Base-by-base conservation (phyloP, 2,329 filamentous ascomycete genomes). In the Pyricularia pennisetigena region DNA sequence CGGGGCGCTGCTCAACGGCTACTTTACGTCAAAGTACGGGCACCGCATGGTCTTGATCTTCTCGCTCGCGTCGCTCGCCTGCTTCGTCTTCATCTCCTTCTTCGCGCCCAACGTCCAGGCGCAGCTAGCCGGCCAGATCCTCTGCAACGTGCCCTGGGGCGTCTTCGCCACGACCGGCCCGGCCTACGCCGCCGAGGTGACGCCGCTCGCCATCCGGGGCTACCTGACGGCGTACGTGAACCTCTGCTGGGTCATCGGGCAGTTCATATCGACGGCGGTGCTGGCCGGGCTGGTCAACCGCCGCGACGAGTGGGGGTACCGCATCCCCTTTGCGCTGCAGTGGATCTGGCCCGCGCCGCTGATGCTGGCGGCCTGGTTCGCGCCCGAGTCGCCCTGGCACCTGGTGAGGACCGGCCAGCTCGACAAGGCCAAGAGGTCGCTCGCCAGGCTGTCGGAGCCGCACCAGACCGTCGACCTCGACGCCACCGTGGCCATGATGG, bases 71-170 rank as follows among this genome's bases (percentile, higher is more conserved):
- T 77, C 77, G 70, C 73, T 85, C 35, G 73, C 75, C 6, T 77
- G 72, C 10, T 82, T 82, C 70, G 79, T 84, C 71, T 84, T 83
- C 71, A 76, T 85, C 69, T 76, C 78, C 35, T 82, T 85, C 75
- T 85, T 84, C 67, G 80, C 82, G 0, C 78, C 78, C 8, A 80
- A 76, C 26, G 76, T 82, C 7, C 74, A 78, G 30, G 76, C 80
- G 16, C 74, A 83, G 41, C 74, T 84, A 2, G 76, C 80, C 6
- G 82, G 81, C 5, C 77, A 83, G 68, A 75, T 85, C 69, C 73
- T 85, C 6, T 65, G 67, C 67, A 69, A 65, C 61, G 61, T 82
- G 3, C 76, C 79, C 12, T 82, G 79, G 78, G 81, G 81, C 26
- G 76, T 82, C n/a, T 83, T 83, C 69, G 78, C 80, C 20, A 82